Evolutionary conservation across 2,329 filamentous ascomycete species (phyloP).

Genomic region (Fusarium sp.): DNA sequence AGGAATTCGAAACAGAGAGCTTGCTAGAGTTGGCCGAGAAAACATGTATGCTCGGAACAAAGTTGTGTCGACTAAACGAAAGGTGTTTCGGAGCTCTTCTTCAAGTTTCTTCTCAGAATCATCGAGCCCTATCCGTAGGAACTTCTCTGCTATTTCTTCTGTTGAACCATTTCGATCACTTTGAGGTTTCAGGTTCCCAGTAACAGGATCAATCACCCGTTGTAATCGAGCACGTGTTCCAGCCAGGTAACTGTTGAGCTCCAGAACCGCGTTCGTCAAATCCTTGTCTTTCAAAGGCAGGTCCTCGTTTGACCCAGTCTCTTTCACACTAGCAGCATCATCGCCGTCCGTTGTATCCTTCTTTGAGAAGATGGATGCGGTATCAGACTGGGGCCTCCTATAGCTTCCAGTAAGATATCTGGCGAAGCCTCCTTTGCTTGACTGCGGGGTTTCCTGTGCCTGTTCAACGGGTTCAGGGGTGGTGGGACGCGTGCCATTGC

Average conservation of each 20-base stretch:
- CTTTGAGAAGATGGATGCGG: constrained; percentile 68
- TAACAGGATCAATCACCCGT: constrained; percentile 68
- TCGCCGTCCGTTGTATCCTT: constrained; percentile 61
- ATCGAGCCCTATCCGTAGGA: constrained; percentile 58
- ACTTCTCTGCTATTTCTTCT: constrained; percentile 64
- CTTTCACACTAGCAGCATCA: constrained; percentile 64
- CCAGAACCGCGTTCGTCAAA: constrained; percentile 80
- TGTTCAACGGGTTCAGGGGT: constrained; percentile 44
- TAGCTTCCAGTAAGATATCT: constrained; percentile 61
- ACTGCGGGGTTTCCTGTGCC: constrained; percentile 45
- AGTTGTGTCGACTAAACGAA: constrained; percentile 89
- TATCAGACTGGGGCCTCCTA: constrained; percentile 61
- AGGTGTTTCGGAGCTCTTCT: constrained; percentile 76
- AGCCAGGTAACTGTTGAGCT: constrained; percentile 87
- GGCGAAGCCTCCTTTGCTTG: constrained; percentile 59
- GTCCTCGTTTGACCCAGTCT: constrained; percentile 56
- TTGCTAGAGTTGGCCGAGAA: constrained; percentile 82
- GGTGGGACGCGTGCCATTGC: constrained; percentile 41
- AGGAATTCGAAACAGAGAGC: constrained; percentile 90
- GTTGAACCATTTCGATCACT: constrained; percentile 54
- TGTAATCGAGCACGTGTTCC: constrained; percentile 78
- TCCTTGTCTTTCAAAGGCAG: constrained; percentile 79
- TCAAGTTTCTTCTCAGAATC: constrained; percentile 71
- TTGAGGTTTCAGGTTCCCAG: constrained; percentile 67
- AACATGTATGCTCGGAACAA: constrained; percentile 97